phyloP scores from a whole-genome alignment of 805 yeast species.

The Nakazawaea peltata region DNA sequence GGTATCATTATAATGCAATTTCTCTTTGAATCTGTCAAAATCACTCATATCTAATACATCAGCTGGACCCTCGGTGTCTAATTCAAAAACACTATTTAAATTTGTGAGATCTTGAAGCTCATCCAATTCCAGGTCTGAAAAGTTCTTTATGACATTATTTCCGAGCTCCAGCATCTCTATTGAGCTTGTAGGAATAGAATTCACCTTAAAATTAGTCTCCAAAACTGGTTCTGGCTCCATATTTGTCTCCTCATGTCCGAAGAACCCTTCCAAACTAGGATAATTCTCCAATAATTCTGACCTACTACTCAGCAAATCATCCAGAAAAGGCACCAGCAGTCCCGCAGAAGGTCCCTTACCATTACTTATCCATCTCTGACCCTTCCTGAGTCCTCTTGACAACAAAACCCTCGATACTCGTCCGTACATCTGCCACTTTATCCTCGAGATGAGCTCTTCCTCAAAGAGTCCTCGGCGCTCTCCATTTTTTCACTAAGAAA shows the following conservation, averaged over 20 bases:
- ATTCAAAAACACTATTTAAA: conserved; percentile 10
- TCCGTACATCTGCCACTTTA: no score
- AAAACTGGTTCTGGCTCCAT: not conserved
- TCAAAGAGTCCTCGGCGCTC: no score
- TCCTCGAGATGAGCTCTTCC: no score
- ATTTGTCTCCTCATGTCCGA: conserved; percentile 7
- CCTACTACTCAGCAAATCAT: conserved; percentile 1
- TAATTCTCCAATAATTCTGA: conserved; percentile 9
- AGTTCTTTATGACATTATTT: not conserved
- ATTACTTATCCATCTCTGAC: not conserved
- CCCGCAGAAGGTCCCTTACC: not conserved
- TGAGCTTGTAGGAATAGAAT: not conserved
- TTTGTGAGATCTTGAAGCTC: not conserved
- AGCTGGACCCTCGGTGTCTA: not conserved
- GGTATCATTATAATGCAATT: conserved; percentile 6
- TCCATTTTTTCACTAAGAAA: no score
- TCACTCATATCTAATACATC: not conserved
- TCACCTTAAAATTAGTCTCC: not conserved
- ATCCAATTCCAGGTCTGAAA: not conserved
- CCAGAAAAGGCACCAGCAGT: conserved; percentile 5
- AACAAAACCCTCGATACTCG: not conserved
- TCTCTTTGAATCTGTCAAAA: not conserved
- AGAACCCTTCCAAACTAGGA: conserved; percentile 16
- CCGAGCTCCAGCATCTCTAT: no score
- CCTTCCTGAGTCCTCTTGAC: not conserved